phyloP scores from a whole-genome alignment of 805 yeast species.

The Yarrowia osloensis region DNA sequence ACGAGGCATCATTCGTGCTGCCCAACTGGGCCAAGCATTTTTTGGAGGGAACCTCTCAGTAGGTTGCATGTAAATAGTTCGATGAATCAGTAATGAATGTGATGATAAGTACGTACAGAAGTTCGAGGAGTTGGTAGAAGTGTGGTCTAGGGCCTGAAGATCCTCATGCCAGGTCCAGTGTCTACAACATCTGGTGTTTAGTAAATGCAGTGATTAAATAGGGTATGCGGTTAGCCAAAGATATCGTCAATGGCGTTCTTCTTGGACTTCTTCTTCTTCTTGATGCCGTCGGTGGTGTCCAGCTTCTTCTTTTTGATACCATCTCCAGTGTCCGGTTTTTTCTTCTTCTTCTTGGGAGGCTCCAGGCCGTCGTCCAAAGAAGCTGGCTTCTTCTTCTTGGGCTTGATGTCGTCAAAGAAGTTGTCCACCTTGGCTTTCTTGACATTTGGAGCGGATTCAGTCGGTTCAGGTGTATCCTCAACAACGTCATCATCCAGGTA shows the following conservation, averaged over 20 bases:
- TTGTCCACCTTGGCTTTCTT: constrained; percentile 14
- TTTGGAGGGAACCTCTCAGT: constrained; percentile 36
- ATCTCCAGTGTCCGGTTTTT: constrained; percentile 24
- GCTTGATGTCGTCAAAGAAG: constrained; percentile 22
- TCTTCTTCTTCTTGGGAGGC: constrained; percentile 35
- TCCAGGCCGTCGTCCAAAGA: constrained; percentile 10
- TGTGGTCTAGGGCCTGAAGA: no score
- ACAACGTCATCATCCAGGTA: neutral
- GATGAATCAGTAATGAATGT: neutral
- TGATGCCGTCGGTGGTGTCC: constrained; percentile 26
- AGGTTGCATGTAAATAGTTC: neutral
- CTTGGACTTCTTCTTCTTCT: constrained; percentile 50
- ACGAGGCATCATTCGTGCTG: constrained; percentile 83
- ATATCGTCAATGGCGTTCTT: constrained; percentile 72
- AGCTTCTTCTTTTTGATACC: constrained; percentile 34
- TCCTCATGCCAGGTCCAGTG: no score
- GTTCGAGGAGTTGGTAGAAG: no score
- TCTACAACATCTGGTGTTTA: neutral
- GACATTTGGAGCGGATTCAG: neutral
- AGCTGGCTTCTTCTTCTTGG: constrained; percentile 29
- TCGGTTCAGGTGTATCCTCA: neutral
- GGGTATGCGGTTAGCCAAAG: constrained; percentile 51
- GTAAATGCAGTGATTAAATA: neutral
- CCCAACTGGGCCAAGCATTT: constrained; percentile 84
- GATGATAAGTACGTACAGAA: neutral